These are phyloP conservation scores for Alternaria brassicae DNA, from an alignment of 2,329 filamentous ascomycete species.

Conservation along the genomic window DNA sequence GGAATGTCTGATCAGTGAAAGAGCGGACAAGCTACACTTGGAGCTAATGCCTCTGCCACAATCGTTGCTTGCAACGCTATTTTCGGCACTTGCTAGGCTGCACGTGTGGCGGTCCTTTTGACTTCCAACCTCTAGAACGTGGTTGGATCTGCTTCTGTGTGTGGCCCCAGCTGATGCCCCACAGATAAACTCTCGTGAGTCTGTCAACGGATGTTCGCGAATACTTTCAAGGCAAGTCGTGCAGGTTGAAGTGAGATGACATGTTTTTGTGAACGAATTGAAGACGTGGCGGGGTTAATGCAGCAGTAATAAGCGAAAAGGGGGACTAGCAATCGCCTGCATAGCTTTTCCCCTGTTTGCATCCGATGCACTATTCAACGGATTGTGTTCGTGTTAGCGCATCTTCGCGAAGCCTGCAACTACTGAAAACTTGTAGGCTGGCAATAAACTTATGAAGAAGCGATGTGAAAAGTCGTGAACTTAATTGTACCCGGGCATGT, in stretches of 20 bases:
- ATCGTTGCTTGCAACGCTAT: constrained; percentile 56
- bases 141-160: not conserved
- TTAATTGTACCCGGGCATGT: not conserved
- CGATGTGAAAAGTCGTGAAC: not conserved
- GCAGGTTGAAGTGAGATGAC: not conserved
- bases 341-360: not conserved
- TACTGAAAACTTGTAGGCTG: not conserved
- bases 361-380: not conserved
- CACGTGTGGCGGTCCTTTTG: constrained; percentile 51
- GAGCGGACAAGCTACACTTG: constrained; percentile 29
- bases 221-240: not conserved
- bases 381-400: not conserved
- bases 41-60: constrained; percentile 50
- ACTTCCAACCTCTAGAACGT: constrained; percentile 41
- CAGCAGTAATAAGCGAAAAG: not conserved
- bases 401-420: not conserved
- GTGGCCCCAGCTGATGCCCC: not conserved
- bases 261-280: not conserved
- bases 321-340: not conserved
- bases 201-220: not conserved
- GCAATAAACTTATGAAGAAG: not conserved
- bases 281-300: not conserved
- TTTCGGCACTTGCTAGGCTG: constrained; percentile 56
- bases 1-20: not conserved
- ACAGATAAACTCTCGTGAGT: not conserved